A percentile compares a stretch with the other conserved stretches of the same genome.
Evolutionary conservation across 106 monocot genomes (phyloP).

Genomic region (Gastrodia elata): DNA sequence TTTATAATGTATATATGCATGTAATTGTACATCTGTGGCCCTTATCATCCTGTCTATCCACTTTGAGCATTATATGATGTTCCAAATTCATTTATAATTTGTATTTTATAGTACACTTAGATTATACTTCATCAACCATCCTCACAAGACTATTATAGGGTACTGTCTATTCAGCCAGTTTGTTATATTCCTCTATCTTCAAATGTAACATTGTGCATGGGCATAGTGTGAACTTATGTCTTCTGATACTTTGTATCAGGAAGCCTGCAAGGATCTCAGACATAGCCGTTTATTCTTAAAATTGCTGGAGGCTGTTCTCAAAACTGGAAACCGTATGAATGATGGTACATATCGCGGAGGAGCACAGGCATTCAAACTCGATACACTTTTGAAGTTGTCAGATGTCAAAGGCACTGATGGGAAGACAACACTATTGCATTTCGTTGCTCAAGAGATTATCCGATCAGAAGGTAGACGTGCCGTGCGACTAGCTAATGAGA

Average conservation of each 20-base stretch:
- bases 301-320: slow-evolving; percentile 53
- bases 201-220: not conserved
- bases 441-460: slow-evolving; percentile 50
- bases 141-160: not conserved
- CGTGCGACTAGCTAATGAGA: slow-evolving; percentile 21
- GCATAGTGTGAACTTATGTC: not conserved
- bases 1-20: too few species aligned
- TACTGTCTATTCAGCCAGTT: not conserved
- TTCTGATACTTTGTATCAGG: slow-evolving; percentile 13
- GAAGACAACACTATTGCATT: slow-evolving; percentile 55
- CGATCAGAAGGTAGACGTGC: slow-evolving; percentile 48
- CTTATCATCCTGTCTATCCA: too few species aligned
- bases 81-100: too few species aligned
- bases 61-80: too few species aligned
- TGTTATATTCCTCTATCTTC: not conserved
- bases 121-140: too few species aligned
- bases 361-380: slow-evolving; percentile 55
- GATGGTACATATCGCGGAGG: slow-evolving; percentile 54
- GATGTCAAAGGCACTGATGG: slow-evolving; percentile 61
- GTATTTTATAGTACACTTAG: too few species aligned
- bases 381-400: slow-evolving; percentile 51
- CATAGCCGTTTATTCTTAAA: slow-evolving; percentile 39
- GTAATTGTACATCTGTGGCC: too few species aligned
- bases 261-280: slow-evolving; percentile 43
- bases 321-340: slow-evolving; percentile 66